A percentile compares a stretch with the other conserved stretches of the same genome.
These are phyloP conservation scores for Aspergillus sp. DNA, from an alignment of 2,329 filamentous ascomycete species.

Conservation along the genomic window DNA sequence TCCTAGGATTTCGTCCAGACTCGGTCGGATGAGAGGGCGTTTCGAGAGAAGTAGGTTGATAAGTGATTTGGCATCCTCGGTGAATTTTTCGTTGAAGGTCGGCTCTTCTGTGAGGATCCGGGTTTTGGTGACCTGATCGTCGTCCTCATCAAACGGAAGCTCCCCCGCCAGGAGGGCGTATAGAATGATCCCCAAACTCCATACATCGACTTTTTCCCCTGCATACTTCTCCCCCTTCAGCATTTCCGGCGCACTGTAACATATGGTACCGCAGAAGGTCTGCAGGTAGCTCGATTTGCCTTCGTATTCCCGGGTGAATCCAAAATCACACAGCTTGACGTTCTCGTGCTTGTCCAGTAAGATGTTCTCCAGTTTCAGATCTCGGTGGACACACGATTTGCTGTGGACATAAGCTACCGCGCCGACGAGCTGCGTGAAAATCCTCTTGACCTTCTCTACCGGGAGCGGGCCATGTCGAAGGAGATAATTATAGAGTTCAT, in stretches of 20 bases:
- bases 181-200: conserved; percentile 92
- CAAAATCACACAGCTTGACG: conserved; percentile 96
- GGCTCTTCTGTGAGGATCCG: conserved; percentile 85
- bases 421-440: conserved; percentile 92
- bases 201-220: conserved; percentile 96
- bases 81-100: conserved; percentile 75
- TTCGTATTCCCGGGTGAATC: conserved; percentile 96
- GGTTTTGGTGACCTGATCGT: conserved; percentile 80
- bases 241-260: conserved; percentile 98
- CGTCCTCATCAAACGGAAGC: conserved; percentile 93
- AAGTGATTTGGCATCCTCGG: conserved; percentile 72
- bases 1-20: conserved; percentile 77
- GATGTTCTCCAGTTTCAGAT: conserved; percentile 95
- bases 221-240: conserved; percentile 97
- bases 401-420: conserved; percentile 93
- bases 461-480: conserved; percentile 81
- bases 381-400: conserved; percentile 92
- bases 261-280: conserved; percentile 96
- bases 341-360: conserved; percentile 94
- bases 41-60: conserved; percentile 84
- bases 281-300: conserved; percentile 91
- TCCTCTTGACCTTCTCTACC: conserved; percentile 84
- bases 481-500: conserved; percentile 96
- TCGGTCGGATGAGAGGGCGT: conserved; percentile 77
- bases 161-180: conserved; percentile 78